phyloP scores from a whole-genome alignment of 169 alveolate species.

The Blepharisma undulans region DNA sequence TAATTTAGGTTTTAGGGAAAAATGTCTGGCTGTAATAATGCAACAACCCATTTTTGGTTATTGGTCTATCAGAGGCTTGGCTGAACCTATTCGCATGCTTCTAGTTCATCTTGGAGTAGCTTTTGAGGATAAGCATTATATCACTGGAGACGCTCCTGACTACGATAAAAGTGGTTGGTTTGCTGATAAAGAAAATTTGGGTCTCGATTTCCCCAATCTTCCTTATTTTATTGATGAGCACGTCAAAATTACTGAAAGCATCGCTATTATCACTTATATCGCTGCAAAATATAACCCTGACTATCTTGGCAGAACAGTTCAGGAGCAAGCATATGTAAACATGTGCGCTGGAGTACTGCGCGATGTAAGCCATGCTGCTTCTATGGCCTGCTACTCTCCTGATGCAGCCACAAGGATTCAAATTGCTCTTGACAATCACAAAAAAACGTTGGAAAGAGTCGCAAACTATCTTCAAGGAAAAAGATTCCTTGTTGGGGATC shows the following conservation, averaged over 20 bases:
- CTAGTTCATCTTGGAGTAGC: slow-evolving; percentile 39
- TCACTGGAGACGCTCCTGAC: slow-evolving; percentile 28
- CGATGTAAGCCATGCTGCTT: not conserved
- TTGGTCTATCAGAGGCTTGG: slow-evolving; percentile 52
- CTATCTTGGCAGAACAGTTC: not conserved
- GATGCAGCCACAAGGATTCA: not conserved
- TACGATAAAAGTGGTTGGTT: slow-evolving; percentile 30
- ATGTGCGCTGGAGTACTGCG: not conserved
- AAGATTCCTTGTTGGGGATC: slow-evolving; percentile 13
- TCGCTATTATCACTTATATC: slow-evolving; percentile 22
- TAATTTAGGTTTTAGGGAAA: not conserved
- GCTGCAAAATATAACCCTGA: slow-evolving; percentile 14
- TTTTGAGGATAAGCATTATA: slow-evolving; percentile 16
- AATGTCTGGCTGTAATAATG: not conserved
- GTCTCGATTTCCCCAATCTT: slow-evolving; percentile 71
- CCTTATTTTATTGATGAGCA: slow-evolving; percentile 81
- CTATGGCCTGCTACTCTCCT: not conserved
- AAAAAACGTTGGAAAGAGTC: not conserved
- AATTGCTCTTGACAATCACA: not conserved
- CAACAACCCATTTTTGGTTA: slow-evolving; percentile 45
- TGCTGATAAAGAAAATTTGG: slow-evolving; percentile 38
- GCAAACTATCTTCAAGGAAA: slow-evolving; percentile 14
- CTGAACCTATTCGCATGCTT: slow-evolving; percentile 32
- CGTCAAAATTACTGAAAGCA: slow-evolving; percentile 42
- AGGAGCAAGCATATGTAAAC: not conserved